phyloP scores from a whole-genome alignment of 225 moss, liverwort and hornwort species.

The Anthoceros angustus region DNA sequence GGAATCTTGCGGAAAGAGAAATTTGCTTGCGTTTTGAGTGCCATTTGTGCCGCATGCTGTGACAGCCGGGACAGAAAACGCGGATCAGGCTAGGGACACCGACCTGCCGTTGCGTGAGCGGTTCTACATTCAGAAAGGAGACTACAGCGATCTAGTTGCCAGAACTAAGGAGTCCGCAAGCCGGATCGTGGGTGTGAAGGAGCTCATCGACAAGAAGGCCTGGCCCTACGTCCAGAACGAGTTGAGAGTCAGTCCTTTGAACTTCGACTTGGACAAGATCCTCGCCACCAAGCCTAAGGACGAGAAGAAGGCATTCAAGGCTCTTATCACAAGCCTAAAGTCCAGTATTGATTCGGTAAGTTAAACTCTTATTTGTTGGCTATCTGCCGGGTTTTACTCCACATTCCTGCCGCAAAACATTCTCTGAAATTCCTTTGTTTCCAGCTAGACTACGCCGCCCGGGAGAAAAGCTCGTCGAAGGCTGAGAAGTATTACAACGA shows the following conservation, averaged over 20 bases:
- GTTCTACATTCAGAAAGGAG: conserved; percentile 36
- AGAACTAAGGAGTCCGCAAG: conserved; percentile 48
- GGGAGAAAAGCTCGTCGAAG: neutral
- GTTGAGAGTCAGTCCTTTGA: conserved; percentile 46
- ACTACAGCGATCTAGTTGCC: conserved; percentile 17
- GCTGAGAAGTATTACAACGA: neutral
- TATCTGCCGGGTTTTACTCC: neutral
- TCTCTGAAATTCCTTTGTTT: neutral
- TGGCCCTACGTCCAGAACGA: conserved; percentile 90
- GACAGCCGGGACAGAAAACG: conserved; percentile 74
- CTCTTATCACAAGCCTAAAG: conserved; percentile 20
- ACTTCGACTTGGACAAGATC: conserved; percentile 45
- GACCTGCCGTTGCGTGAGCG: conserved; percentile 45
- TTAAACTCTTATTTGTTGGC: neutral
- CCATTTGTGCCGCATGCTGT: neutral
- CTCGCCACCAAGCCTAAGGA: conserved; percentile 39
- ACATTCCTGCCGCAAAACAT: neutral
- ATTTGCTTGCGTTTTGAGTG: neutral
- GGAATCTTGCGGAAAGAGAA: neutral
- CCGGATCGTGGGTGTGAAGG: conserved; percentile 50
- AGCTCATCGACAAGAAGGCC: conserved; percentile 62
- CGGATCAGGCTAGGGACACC: conserved; percentile 66
- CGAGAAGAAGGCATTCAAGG: conserved; percentile 38
- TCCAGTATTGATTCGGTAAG: conserved; percentile 40
- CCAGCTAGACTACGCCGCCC: neutral